Evolutionary conservation across 176 grass and related monocot genomes (phyloP), one percentile per base, ranked within the genome.

Genomic region (Lolium multiflorum): DNA sequence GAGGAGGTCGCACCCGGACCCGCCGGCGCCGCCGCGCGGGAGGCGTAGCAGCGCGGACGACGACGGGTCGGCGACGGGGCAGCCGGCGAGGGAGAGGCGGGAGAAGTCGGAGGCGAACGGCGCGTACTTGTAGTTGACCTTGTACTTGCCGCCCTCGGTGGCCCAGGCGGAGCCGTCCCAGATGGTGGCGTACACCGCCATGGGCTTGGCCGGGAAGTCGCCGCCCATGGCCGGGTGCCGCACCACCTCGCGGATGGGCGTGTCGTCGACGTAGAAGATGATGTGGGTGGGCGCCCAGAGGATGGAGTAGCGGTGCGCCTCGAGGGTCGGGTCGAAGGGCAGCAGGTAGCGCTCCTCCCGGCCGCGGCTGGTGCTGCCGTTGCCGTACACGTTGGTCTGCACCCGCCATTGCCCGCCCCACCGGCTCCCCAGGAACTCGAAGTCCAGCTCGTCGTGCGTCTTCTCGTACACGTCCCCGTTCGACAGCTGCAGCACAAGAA

Each of bases 381-480:
- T 97, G 85, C 94, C 94, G 75, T 97, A 97, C 21, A 94, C 94
- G 81, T 97, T 97, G 51, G 94, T 97, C 91, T 97, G 94, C 79
- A 97, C 88, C 35, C 91, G 90, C 94, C 94, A 97, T 62, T 97
- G 89, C 21, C 83, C 86, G 48, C 94, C 94, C 86, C 92, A 88
- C 77, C 86, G 88, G 87, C 90, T 94, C 71, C 94, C 94, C 79
- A 97, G 84, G 87, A 97, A 97, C 89, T 97, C 94, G 67, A 91
- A 94, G 84, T 97, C 94, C 89, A 97, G 88, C 91, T 97, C 94
- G 86, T 97, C 94, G 83, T 94, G 94, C 38, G 89, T 94, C 87
- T 94, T 97, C 87, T 93, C 91, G 77, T 93, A 94, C 77, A 97
- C 85, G 74, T 97, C 91, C 46, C 94, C 94, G 26, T 97, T 97